A percentile compares a stretch with the other conserved stretches of the same genome.
These are phyloP conservation scores for Aspergillus nomiae DNA, from an alignment of 2,329 filamentous ascomycete species.

Conservation along the genomic window DNA sequence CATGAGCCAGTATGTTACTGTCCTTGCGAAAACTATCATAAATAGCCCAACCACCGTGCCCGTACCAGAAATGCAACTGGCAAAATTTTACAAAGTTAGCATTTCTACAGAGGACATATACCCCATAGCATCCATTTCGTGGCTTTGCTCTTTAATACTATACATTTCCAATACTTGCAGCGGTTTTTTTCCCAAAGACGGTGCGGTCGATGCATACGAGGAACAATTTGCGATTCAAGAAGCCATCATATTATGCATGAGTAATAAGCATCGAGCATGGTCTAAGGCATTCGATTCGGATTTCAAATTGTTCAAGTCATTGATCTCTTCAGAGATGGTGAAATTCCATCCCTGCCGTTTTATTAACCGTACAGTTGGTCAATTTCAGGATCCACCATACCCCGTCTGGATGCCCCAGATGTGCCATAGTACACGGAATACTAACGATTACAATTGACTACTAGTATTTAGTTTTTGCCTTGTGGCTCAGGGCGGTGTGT, in stretches of 20 bases:
- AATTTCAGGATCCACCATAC: neutral
- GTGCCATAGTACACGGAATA: too few relatives aligned
- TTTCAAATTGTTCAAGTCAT: neutral
- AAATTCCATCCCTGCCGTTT: neutral
- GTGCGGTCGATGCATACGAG: too few relatives aligned
- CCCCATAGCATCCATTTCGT: neutral
- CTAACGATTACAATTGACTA: neutral
- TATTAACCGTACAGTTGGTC: neutral
- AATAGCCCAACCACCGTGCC: neutral
- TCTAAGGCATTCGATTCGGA: neutral
- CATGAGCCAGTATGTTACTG: neutral
- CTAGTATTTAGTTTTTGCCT: neutral
- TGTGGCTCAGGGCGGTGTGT: neutral
- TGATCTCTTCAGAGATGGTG: neutral
- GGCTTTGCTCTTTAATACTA: neutral
- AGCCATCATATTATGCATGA: too few relatives aligned
- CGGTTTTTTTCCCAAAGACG: neutral
- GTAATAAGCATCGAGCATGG: neutral
- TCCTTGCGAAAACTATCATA: neutral
- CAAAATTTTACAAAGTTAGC: neutral
- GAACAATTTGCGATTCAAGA: too few relatives aligned
- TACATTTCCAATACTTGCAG: neutral
- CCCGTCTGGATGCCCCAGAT: neutral
- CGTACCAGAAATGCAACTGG: neutral
- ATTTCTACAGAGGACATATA: neutral